Conservation (phyloP, 1,284 basidiomycete species). For the Moesziomyces aphidis region DNA sequence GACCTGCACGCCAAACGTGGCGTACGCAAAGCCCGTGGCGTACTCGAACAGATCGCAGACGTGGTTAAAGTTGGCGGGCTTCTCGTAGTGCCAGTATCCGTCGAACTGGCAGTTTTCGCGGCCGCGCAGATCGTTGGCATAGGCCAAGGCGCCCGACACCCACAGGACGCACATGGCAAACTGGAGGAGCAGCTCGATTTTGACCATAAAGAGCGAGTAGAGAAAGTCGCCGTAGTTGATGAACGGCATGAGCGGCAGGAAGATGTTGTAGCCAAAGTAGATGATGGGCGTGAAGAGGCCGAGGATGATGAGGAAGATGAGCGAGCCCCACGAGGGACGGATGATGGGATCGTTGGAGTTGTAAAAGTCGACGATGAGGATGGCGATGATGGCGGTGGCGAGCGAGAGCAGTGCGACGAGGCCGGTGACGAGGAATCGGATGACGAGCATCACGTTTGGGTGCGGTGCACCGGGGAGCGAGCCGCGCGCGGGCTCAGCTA, state of each 20-base stretch:
- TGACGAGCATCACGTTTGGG: slow-evolving; percentile 59
- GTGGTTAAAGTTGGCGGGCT: slow-evolving; percentile 66
- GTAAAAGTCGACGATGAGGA: slow-evolving; percentile 67
- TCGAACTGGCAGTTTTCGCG: slow-evolving; percentile 68
- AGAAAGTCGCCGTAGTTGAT: slow-evolving; percentile 67
- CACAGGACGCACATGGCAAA: slow-evolving; percentile 67
- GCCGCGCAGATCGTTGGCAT: slow-evolving; percentile 67
- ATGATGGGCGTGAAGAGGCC: slow-evolving; percentile 67
- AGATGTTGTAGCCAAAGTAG: slow-evolving; percentile 68
- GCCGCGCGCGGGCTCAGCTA: slow-evolving; percentile 37
- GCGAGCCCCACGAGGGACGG: slow-evolving; percentile 67
- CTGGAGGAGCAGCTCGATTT: slow-evolving; percentile 66
- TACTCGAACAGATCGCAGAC: slow-evolving; percentile 68
- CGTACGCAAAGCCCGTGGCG: slow-evolving; percentile 65
- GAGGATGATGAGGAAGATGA: slow-evolving; percentile 68
- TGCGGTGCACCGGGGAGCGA: slow-evolving; percentile 53
- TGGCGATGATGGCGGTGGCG: slow-evolving; percentile 60
- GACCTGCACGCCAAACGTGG: slow-evolving; percentile 67
- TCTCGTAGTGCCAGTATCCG: slow-evolving; percentile 68
- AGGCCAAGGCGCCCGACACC: slow-evolving; percentile 68
- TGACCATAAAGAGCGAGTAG: slow-evolving; percentile 64
- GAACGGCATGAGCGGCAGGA: slow-evolving; percentile 65
- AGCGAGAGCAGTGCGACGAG: slow-evolving; percentile 62
- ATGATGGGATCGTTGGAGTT: slow-evolving; percentile 67
- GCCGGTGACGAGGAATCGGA: slow-evolving; percentile 63